Conservation (phyloP, 208 protist genomes). For the Paratrypanosoma confusum region DNA sequence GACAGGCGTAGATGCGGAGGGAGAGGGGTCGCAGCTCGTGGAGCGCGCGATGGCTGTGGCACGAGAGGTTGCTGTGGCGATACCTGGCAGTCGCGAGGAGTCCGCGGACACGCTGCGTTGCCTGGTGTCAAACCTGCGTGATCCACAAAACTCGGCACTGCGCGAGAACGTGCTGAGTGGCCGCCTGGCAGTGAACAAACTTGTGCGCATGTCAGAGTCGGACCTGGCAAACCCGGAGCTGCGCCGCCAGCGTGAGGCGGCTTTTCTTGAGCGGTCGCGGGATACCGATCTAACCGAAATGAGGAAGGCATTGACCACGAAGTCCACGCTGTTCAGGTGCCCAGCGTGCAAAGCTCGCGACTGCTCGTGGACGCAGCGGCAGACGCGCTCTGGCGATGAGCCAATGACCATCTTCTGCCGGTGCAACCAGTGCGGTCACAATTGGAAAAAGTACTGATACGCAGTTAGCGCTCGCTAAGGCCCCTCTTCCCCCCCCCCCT, state of each 20-base stretch:
- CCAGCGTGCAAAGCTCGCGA: slow-evolving; percentile 67
- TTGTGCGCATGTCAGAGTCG: slow-evolving; percentile 55
- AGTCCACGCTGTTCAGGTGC: slow-evolving; percentile 78
- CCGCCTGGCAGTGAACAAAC: slow-evolving; percentile 47
- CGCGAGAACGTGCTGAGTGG: slow-evolving; percentile 42
- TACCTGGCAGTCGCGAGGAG: slow-evolving; percentile 36
- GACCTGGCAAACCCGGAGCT: slow-evolving; percentile 75
- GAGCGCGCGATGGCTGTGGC: slow-evolving; percentile 22
- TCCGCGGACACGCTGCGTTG: slow-evolving; percentile 56
- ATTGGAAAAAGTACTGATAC: slow-evolving; percentile 53
- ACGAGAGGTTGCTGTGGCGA: slow-evolving; percentile 32
- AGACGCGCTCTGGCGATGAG: slow-evolving; percentile 96
- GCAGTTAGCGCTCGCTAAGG: background rate
- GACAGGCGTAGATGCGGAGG: slow-evolving; percentile 20
- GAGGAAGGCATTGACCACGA: slow-evolving; percentile 43
- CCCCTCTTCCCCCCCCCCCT: background rate
- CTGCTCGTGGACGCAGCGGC: slow-evolving; percentile 91
- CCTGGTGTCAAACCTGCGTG: slow-evolving; percentile 51
- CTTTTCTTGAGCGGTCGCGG: slow-evolving; percentile 54
- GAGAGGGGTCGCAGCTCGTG: slow-evolving; percentile 3
- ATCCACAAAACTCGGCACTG: slow-evolving; percentile 54
- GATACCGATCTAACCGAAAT: slow-evolving; percentile 77
- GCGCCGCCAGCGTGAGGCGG: slow-evolving; percentile 43
- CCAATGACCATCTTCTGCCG: slow-evolving; percentile 96
- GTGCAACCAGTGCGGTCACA: slow-evolving; percentile 85